phyloP scores from a whole-genome alignment of 2,329 filamentous ascomycete species.

The Xylariomycetidae sp. region DNA sequence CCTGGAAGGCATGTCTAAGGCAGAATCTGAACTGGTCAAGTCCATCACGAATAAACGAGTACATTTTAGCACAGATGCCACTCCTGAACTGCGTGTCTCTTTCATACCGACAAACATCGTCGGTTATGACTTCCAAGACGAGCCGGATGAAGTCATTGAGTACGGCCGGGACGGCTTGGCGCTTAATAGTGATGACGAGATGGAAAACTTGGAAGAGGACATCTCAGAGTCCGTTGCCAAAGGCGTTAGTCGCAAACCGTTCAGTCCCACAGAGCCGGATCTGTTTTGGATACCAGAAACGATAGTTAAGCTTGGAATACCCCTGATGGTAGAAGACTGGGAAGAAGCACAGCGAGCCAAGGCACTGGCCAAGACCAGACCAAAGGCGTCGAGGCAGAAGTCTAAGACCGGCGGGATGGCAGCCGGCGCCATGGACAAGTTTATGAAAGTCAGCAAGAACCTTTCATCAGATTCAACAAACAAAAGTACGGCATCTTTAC shows the following conservation, averaged over 20 bases:
- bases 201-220: conserved; percentile 34
- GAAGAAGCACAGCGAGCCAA: conserved; percentile 38
- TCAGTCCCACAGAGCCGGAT: conserved; percentile 62
- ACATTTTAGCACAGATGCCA: conserved; percentile 71
- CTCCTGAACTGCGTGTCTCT: conserved; percentile 72
- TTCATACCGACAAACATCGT: conserved; percentile 75
- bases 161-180: conserved; percentile 51
- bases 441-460: conserved; percentile 36
- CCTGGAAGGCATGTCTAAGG: conserved; percentile 32
- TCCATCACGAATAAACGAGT: conserved; percentile 63
- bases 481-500: conserved; percentile 2
- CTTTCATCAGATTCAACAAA: conserved; percentile 6
- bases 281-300: conserved; percentile 66
- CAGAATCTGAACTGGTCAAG: conserved; percentile 53
- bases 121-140: conserved; percentile 67
- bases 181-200: conserved; percentile 63
- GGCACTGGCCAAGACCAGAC: conserved; percentile 10
- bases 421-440: conserved; percentile 34
- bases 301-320: conserved; percentile 60
- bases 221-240: conserved; percentile 19
- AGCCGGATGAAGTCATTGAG: conserved; percentile 57
- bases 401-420: conserved; percentile 17
- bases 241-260: conserved; percentile 36
- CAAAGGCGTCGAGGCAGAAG: conserved; percentile 19
- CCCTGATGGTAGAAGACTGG: conserved; percentile 62